phyloP scores from a whole-genome alignment of 441 rosid genomes.

The Corymbia citriodora region DNA sequence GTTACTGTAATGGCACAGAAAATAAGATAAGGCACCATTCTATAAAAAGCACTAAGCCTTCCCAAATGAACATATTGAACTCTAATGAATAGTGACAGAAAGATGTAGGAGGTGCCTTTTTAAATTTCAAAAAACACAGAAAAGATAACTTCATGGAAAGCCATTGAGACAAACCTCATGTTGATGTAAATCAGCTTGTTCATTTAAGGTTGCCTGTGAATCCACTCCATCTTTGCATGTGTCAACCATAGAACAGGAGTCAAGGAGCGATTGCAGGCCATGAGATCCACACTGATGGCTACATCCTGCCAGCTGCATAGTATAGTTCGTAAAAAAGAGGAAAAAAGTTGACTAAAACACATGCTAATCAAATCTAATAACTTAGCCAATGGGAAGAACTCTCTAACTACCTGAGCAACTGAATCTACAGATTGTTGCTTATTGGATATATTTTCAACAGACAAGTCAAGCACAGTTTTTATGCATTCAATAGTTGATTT shows the following conservation, averaged over 20 bases:
- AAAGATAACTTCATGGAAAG: background rate
- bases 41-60: background rate
- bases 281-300: background rate
- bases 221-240: constrained; percentile 12
- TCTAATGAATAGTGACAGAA: background rate
- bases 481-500: constrained; percentile 7
- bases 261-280: constrained; percentile 5
- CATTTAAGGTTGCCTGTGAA: background rate
- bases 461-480: constrained; percentile 9
- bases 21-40: background rate
- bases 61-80: background rate
- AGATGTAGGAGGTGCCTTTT: background rate
- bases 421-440: constrained; percentile 7
- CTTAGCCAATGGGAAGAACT: background rate
- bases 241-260: constrained; percentile 10
- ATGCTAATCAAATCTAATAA: background rate
- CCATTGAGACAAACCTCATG: constrained; percentile 25
- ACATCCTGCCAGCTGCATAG: constrained; percentile 12
- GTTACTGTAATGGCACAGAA: background rate
- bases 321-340: background rate
- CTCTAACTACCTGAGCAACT: constrained; percentile 24
- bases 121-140: background rate
- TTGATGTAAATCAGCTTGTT: constrained; percentile 7
- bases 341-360: background rate
- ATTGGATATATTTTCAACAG: constrained; percentile 9